Percentiles rank a stretch among this genome's conserved stretches.
phyloP scores from a whole-genome alignment of 176 grass and related monocot species.

The Olyra latifolia region DNA sequence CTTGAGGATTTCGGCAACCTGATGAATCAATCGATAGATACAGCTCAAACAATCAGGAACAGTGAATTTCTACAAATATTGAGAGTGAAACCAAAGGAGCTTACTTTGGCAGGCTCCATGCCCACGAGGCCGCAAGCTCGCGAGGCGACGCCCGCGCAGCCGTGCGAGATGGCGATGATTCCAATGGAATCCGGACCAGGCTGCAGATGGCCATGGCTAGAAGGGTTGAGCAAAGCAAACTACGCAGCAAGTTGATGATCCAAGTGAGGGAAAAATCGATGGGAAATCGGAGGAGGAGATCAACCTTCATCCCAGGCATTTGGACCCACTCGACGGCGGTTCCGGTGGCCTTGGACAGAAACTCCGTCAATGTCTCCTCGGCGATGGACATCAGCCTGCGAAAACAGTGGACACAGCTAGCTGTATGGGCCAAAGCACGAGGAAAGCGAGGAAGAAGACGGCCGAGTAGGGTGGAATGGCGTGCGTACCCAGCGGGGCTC shows the following conservation, averaged over 20 bases:
- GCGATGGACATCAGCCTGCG: constrained; percentile 70
- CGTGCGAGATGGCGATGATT: constrained; percentile 98
- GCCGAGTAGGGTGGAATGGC: background rate
- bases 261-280: background rate
- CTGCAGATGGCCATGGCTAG: constrained; percentile 40
- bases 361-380: constrained; percentile 75
- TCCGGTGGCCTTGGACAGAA: constrained; percentile 87
- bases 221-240: constrained; percentile 5
- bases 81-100: background rate
- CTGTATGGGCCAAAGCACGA: background rate
- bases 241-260: background rate
- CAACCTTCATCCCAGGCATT: constrained; percentile 91
- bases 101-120: constrained; percentile 91
- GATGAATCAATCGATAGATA: background rate
- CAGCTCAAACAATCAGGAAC: background rate
- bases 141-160: constrained; percentile 83
- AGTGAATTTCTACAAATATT: background rate
- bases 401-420: background rate
- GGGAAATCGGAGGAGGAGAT: background rate
- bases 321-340: constrained; percentile 86
- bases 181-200: constrained; percentile 99
- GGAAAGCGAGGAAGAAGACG: background rate
- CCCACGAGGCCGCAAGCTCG: constrained; percentile 92
- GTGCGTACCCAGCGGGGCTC: constrained; percentile 56
- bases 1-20: constrained; percentile 97